These are phyloP conservation scores for Nevesoporus exiguus DNA, from an alignment of 768 basidiomycete species.

Conservation along the genomic window DNA sequence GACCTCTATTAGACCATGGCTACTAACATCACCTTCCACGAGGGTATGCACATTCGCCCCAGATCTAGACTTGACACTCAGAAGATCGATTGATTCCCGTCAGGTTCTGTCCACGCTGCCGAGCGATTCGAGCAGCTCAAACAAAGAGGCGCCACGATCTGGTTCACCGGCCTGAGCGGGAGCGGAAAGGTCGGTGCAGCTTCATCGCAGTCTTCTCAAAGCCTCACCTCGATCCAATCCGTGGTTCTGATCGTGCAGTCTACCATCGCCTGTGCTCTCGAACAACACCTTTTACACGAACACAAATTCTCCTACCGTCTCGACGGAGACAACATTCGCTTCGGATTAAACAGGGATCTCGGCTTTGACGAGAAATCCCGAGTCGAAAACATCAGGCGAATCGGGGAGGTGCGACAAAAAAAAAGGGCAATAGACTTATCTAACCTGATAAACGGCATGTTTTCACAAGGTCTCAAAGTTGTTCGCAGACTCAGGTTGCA, in stretches of 20 bases:
- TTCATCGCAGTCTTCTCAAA: not conserved
- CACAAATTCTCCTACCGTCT: conserved; percentile 86
- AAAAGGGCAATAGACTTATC: not conserved
- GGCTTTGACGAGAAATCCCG: conserved; percentile 91
- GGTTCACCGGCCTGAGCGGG: conserved; percentile 95
- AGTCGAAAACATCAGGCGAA: conserved; percentile 93
- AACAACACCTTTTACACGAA: conserved; percentile 89
- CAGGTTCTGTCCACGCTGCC: conserved; percentile 65
- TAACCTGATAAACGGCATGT: conserved; percentile 10
- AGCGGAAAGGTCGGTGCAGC: conserved; percentile 75
- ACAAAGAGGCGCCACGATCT: conserved; percentile 89
- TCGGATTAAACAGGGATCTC: conserved; percentile 95
- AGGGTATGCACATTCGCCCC: conserved; percentile 38
- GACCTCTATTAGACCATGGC: conserved; percentile 25
- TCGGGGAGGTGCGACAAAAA: conserved; percentile 71
- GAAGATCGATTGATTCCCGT: not conserved
- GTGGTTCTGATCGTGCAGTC: conserved; percentile 50
- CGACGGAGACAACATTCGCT: conserved; percentile 94
- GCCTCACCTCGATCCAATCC: not conserved
- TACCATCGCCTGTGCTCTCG: conserved; percentile 94
- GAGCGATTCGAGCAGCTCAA: conserved; percentile 68
- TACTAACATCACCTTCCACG: conserved; percentile 65
- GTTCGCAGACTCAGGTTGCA: conserved; percentile 83
- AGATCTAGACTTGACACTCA: not conserved
- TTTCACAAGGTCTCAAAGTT: conserved; percentile 79